Conservation (phyloP, 2,329 filamentous ascomycete genomes). For the Blastomyces parvus region DNA sequence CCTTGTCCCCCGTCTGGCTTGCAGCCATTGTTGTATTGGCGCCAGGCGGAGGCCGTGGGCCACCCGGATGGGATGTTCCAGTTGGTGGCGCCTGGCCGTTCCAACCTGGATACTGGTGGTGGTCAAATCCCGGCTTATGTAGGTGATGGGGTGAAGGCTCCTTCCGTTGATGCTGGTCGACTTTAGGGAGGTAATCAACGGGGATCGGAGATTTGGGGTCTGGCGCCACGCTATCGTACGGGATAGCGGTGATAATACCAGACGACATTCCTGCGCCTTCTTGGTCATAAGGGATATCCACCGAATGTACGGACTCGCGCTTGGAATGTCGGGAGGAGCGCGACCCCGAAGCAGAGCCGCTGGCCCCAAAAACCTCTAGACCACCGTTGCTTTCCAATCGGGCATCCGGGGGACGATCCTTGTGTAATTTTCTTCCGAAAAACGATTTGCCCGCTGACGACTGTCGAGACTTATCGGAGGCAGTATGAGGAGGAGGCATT, state of each 20-base stretch:
- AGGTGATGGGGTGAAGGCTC: conserved; percentile 75
- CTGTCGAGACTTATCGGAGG: conserved; percentile 70
- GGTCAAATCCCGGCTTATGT: conserved; percentile 67
- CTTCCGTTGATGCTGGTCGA: conserved; percentile 51
- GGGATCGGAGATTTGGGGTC: conserved; percentile 62
- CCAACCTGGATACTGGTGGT: conserved; percentile 77
- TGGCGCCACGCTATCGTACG: conserved; percentile 62
- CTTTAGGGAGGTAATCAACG: conserved; percentile 61
- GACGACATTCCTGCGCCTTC: conserved; percentile 57
- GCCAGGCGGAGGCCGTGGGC: conserved; percentile 51
- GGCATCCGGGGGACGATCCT: conserved; percentile 57
- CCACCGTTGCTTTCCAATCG: conserved; percentile 48
- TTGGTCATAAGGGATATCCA: conserved; percentile 57
- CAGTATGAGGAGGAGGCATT: conserved; percentile 50
- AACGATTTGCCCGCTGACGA: conserved; percentile 73
- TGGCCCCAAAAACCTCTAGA: conserved; percentile 52
- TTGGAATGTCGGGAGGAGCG: conserved; percentile 64
- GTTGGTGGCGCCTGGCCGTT: conserved; percentile 46
- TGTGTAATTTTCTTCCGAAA: conserved; percentile 70
- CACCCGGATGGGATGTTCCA: conserved; percentile 48
- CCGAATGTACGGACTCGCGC: conserved; percentile 60
- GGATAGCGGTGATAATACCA: conserved; percentile 77
- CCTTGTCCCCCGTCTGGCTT: conserved; percentile 58
- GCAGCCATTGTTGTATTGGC: conserved; percentile 57
- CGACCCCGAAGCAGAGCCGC: conserved; percentile 53